Base-by-base conservation (phyloP, 495 filamentous ascomycete species). In the Talaromyces adpressus region DNA sequence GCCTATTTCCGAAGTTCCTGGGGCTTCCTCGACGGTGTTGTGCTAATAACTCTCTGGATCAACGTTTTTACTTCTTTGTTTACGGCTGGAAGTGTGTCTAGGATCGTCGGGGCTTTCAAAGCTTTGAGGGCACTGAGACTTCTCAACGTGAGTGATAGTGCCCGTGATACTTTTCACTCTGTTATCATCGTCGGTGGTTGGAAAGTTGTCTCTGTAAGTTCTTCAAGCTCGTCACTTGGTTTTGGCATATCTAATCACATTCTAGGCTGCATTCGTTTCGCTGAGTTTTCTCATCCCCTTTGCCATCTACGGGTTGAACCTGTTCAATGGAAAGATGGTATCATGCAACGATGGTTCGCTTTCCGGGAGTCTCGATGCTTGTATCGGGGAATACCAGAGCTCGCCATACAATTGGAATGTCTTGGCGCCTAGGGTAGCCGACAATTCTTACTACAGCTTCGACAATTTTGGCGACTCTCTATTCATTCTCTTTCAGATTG, bases 401-500 rank as follows among this genome's bases (percentile, higher is more conserved):
- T 82, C 82, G 2, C 94, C 92, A 12, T 96, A 81, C 67, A 77
- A 89, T 36, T 99, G 94, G 94, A 72, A 85, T 6, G 80, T 98
- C 57, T 79, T 95, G 6, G 88, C 92, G 8, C 94, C 94, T 8
- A 85, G 95, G 59, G 83, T 85, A 49, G 91, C 86, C 6, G 68
- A 83, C 0, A 99, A 97, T 68, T 84, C 88, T 0, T 97, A 84
- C 70, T 98, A 89, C 73, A 88, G 88, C 75, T 99, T 99, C 71
- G 94, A 99, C 70, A 88, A 92, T 71, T 99, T 99, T 68, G 91
- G 89, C 23, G 83, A 89, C 57, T 90, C 93, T 3, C 80, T 97
- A 32, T 98, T 96, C 77, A 94, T 96, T 62, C 88, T 99, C 59
- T 99, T 99, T 79, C 93, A 98, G 72, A 97, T 99, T 75, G 95